These are phyloP conservation scores for Pleurotus cornucopiae DNA, from an alignment of 768 basidiomycete genomes.

Conservation along the genomic window DNA sequence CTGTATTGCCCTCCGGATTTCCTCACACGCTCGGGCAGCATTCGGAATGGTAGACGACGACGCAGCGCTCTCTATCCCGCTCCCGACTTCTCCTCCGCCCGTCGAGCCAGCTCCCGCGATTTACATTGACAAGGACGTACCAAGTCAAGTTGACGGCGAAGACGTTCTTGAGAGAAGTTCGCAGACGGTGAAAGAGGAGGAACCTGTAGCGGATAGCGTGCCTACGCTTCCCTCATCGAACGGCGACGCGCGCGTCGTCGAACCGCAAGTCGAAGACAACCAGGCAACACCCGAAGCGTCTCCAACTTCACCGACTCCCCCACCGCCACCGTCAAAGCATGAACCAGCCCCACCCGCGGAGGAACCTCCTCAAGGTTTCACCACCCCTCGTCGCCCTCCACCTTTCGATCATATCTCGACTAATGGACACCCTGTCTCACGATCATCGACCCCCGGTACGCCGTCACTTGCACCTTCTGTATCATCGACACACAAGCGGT, in stretches of 20 bases:
- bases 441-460: conserved; percentile 5
- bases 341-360: background rate
- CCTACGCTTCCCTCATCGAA: background rate
- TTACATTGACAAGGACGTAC: background rate
- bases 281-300: background rate
- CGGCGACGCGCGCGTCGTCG: background rate
- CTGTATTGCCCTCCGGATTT: no score
- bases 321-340: conserved; percentile 6
- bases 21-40: background rate
- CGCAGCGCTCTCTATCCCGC: conserved; percentile 4
- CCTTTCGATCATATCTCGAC: background rate
- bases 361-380: background rate
- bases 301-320: conserved; percentile 1
- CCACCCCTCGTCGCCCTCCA: background rate
- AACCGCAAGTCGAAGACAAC: background rate
- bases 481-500: conserved; percentile 42
- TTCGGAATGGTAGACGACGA: conserved; percentile 7
- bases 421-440: conserved; percentile 9
- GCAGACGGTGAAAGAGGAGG: background rate
- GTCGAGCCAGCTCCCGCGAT: background rate
- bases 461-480: conserved; percentile 8
- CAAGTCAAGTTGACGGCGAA: background rate
- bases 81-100: background rate
- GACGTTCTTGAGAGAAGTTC: background rate
- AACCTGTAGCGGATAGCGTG: background rate